phyloP scores from a whole-genome alignment of 2,329 filamentous ascomycete species.

The Setomelanomma holmii region DNA sequence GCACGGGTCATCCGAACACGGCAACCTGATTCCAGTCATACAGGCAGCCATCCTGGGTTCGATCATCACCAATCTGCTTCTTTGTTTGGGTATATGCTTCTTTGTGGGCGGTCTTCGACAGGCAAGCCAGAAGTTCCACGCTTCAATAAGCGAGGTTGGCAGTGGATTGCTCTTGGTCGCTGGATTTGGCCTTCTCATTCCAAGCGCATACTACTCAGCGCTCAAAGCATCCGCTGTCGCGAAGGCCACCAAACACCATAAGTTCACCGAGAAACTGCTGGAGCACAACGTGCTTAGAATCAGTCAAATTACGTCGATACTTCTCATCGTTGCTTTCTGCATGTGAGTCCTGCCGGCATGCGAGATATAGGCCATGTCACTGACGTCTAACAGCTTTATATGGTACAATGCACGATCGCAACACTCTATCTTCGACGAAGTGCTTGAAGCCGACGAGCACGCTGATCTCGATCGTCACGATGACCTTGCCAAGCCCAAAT shows the following conservation, averaged over 20 bases:
- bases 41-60: conserved; percentile 85
- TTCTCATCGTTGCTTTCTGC: conserved; percentile 45
- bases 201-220: conserved; percentile 44
- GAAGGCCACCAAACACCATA: conserved; percentile 33
- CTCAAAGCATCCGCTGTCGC: conserved; percentile 53
- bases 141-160: conserved; percentile 79
- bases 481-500: conserved; percentile 68
- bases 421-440: conserved; percentile 77
- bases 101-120: conserved; percentile 75
- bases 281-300: conserved; percentile 45
- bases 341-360: conserved; percentile 57
- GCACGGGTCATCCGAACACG: conserved; percentile 47
- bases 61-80: conserved; percentile 78
- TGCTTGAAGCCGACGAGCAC: conserved; percentile 74
- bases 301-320: conserved; percentile 45
- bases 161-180: conserved; percentile 78
- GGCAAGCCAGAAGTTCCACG: conserved; percentile 74
- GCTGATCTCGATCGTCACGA: conserved; percentile 68
- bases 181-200: conserved; percentile 60
- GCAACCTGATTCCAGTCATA: conserved; percentile 67
- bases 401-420: conserved; percentile 79
- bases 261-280: conserved; percentile 42
- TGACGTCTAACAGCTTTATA: conserved; percentile 66
- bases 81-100: conserved; percentile 83
- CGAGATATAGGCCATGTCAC: conserved; percentile 59